These are phyloP conservation scores for Pelargonium myrrhifolium DNA, from an alignment of 441 rosid species.

Conservation along the genomic window DNA sequence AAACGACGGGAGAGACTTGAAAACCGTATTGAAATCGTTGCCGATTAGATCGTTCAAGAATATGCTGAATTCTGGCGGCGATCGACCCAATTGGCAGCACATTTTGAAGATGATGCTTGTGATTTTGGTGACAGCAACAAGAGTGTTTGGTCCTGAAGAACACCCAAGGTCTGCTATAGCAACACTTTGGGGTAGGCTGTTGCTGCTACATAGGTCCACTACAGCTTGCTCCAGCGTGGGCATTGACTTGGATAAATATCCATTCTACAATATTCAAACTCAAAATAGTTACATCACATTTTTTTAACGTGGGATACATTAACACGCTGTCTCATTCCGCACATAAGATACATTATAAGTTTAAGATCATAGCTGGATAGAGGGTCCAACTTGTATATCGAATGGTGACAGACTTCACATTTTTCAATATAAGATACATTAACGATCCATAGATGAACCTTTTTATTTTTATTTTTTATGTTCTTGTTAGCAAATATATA, in stretches of 20 bases:
- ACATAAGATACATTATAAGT: too few species aligned
- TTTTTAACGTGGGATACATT: too few species aligned
- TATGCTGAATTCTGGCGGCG: conserved; percentile 22
- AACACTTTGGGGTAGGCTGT: conserved; percentile 13
- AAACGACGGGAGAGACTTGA: conserved; percentile 29
- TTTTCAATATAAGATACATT: too few species aligned
- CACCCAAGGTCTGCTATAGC: conserved; percentile 39
- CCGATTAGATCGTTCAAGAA: conserved; percentile 28
- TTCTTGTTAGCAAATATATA: too few species aligned
- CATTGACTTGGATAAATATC: conserved; percentile 16
- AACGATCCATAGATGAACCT: too few species aligned
- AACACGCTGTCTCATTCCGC: too few species aligned
- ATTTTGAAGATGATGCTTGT: conserved; percentile 12
- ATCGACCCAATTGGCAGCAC: conserved; percentile 17
- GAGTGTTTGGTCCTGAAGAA: conserved; percentile 37
- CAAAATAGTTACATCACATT: too few species aligned
- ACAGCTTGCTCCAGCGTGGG: conserved; percentile 20
- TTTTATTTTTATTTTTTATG: too few species aligned
- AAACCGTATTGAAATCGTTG: conserved; percentile 38
- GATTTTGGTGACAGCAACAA: conserved; percentile 20
- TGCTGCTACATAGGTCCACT: conserved; percentile 21
- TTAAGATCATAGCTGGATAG: too few species aligned
- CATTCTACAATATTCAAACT: too few species aligned
- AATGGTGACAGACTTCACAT: too few species aligned
- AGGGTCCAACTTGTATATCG: too few species aligned